Percentiles rank a stretch among this genome's conserved stretches.
These are phyloP conservation scores for Debaryomycetaceae sp. DNA, from an alignment of 1,139 yeast species.

Conservation along the genomic window DNA sequence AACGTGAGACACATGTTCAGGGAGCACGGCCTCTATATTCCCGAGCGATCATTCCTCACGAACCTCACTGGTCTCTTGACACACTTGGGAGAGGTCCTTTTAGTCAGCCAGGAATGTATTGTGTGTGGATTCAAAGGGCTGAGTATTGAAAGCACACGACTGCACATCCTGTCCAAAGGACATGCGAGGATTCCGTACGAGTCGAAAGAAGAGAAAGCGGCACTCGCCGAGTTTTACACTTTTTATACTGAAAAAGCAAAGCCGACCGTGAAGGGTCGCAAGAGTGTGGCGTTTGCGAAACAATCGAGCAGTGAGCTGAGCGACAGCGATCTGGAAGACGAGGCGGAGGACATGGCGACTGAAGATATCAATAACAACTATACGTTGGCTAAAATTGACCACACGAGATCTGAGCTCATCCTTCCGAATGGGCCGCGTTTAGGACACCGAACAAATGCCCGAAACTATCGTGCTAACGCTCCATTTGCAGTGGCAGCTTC, in stretches of 20 bases:
- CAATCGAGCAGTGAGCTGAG: slow-evolving; percentile 10
- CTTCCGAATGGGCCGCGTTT: slow-evolving; percentile 40
- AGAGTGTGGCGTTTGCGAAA: slow-evolving; percentile 8
- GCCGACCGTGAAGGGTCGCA: slow-evolving; percentile 8
- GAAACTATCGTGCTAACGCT: slow-evolving; percentile 31
- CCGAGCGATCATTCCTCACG: slow-evolving; percentile 31
- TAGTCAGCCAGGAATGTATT: slow-evolving; percentile 37
- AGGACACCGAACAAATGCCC: slow-evolving; percentile 38
- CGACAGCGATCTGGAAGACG: slow-evolving; percentile 10
- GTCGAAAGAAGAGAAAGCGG: slow-evolving; percentile 29
- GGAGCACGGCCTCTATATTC: slow-evolving; percentile 40
- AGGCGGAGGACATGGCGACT: slow-evolving; percentile 4
- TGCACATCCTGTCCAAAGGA: slow-evolving; percentile 40
- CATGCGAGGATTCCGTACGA: slow-evolving; percentile 48
- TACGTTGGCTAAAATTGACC: slow-evolving; percentile 25
- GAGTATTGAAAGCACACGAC: slow-evolving; percentile 39
- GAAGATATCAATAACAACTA: slow-evolving; percentile 15
- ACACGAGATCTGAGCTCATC: slow-evolving; percentile 28
- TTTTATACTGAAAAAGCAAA: slow-evolving; percentile 20
- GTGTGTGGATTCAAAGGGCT: slow-evolving; percentile 45
- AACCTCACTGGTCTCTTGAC: slow-evolving; percentile 36
- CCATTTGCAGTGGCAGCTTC: slow-evolving; percentile 19
- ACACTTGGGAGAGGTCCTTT: slow-evolving; percentile 32
- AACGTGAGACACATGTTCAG: slow-evolving; percentile 40
- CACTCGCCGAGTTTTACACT: slow-evolving; percentile 32